Evolutionary conservation across 2,329 filamentous ascomycete genomes (phyloP), one percentile per base, ranked within the genome.

Genomic region (Pochonia chlamydosporia): DNA sequence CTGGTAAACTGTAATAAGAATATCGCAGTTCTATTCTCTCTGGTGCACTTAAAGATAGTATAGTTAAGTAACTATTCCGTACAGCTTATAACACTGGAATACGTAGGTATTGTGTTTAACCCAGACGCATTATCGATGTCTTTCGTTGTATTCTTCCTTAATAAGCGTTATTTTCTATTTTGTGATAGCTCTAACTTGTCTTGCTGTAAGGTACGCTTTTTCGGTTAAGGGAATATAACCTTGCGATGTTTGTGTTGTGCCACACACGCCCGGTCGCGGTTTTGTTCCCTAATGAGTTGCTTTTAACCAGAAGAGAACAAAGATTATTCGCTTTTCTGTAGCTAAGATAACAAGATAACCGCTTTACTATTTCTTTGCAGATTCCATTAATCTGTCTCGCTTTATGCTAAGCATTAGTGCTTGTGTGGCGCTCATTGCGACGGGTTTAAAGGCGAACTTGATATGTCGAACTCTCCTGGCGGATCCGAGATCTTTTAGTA

Each of bases 11-110:
- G 30, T 31, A 31, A n/a, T n/a, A 31, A 7, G 33, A 46, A 40
- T 11, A 21, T 31, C 21, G 44, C 44, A 20, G 18, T 46, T 33
- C 44, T 13, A 28, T 46, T 46, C 10, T 46, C 44, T 46, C 36
- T 20, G 16, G 21, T 37, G 44, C 44, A 23, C 7, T 39, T 46
- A 5, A 46, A 35, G 33, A 41, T 16, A 1, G 44, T 16, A 18
- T 46, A 24, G 36, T 24, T 14, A 46, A 40, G 36, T 37, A 11
- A 24, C 36, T 25, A 39, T 40, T 26, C 35, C 35, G 40, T 25
- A 18, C 40, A 28, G 44, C 44, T 46, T 16, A 16, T 25, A 21
- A 46, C 20, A 9, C 18, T 7, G 33, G 42, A 23, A 24, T 21
- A 18, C 3, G 20, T 26, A n/a, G 16, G 18, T 13, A 8, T 18